phyloP scores from a whole-genome alignment of 495 filamentous ascomycete species.

The Tuber brumale region DNA sequence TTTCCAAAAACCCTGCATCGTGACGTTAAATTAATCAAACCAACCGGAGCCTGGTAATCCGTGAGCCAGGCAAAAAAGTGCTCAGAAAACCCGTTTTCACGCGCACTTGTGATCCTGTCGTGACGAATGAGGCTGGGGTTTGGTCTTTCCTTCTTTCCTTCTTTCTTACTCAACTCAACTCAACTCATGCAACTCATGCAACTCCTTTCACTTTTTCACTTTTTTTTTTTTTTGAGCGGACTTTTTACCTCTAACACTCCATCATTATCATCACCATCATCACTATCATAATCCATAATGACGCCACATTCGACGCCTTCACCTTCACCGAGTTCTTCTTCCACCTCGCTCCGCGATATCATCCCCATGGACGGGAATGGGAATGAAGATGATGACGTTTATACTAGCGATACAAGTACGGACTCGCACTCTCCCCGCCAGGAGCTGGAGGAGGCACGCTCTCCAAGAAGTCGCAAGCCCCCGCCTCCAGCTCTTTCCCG shows the following conservation, averaged over 20 bases:
- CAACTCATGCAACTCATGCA: too few species aligned
- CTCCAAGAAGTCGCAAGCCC: slow-evolving; percentile 19
- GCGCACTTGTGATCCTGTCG: background rate
- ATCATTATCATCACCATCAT: background rate
- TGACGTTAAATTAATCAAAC: background rate
- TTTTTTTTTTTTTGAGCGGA: background rate
- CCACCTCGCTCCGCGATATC: background rate
- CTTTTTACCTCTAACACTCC: background rate
- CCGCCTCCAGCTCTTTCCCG: slow-evolving; percentile 21
- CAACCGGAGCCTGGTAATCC: background rate
- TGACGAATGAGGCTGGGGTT: slow-evolving; percentile 3
- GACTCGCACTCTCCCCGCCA: background rate
- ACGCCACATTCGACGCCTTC: background rate
- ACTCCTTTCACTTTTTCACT: background rate
- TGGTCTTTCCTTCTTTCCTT: background rate
- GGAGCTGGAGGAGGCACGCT: slow-evolving; percentile 12
- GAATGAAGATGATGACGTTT: background rate
- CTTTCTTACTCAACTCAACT: background rate
- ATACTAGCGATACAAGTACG: background rate
- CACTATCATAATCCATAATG: background rate
- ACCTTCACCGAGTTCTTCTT: slow-evolving; percentile 1
- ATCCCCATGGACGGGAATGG: background rate
- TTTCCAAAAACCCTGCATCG: background rate
- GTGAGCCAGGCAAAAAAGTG: background rate
- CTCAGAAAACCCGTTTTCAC: slow-evolving; percentile 1